Evolutionary conservation across 805 yeast genomes (phyloP).

Genomic region (Maudiozyma bulderi): DNA sequence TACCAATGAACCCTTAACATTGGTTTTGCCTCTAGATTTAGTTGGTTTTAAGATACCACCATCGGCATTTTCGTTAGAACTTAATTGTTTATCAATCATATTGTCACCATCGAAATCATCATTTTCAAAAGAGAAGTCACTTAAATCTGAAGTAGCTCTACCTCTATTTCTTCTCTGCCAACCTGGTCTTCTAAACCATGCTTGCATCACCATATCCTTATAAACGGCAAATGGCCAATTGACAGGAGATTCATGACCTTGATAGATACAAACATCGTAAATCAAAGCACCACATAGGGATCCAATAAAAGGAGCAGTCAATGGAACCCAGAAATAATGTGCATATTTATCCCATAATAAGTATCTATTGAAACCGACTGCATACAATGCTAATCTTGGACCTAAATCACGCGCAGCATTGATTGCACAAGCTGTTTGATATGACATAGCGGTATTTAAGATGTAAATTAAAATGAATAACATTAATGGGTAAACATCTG

Average conservation of each 20-base stretch:
- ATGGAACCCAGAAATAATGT: conserved; percentile 46
- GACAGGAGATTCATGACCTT: conserved; percentile 44
- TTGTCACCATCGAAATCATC: conserved; percentile 8
- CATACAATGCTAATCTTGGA: conserved; percentile 40
- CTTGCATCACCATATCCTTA: conserved; percentile 7
- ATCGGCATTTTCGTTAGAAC: neutral
- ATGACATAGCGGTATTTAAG: conserved; percentile 41
- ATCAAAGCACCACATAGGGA: conserved; percentile 38
- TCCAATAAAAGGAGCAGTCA: conserved; percentile 42
- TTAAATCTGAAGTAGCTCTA: conserved; percentile 21
- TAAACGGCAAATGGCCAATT: conserved; percentile 32
- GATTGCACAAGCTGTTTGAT: conserved; percentile 46
- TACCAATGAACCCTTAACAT: conserved; percentile 8
- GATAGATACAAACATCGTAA: conserved; percentile 43
- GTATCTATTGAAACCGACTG: conserved; percentile 39
- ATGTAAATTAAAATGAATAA: conserved; percentile 37
- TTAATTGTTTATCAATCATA: neutral
- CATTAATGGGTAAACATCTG: conserved; percentile 39
- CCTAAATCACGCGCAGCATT: conserved; percentile 48
- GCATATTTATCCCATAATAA: conserved; percentile 31
- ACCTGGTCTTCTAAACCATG: conserved; percentile 28
- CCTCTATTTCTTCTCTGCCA: conserved; percentile 21
- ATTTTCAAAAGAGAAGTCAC: conserved; percentile 21
- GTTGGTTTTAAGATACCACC: neutral
- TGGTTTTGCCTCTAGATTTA: conserved; percentile 9